These are phyloP conservation scores for Alternaria rosae DNA, from an alignment of 2,329 filamentous ascomycete genomes.

Conservation along the genomic window DNA sequence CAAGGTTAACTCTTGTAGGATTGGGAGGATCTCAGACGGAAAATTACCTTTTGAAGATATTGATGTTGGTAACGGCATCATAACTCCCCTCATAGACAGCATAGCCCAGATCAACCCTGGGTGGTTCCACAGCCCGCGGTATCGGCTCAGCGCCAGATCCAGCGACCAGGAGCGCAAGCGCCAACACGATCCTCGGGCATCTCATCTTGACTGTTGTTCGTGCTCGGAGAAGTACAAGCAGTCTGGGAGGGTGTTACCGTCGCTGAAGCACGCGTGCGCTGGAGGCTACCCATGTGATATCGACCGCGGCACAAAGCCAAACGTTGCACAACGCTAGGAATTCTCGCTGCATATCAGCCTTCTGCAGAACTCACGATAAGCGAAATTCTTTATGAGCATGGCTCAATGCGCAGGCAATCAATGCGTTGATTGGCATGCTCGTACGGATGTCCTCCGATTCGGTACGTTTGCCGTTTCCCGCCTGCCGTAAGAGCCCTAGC, in stretches of 20 bases:
- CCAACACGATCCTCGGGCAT: constrained; percentile 10
- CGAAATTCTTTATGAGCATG: neutral
- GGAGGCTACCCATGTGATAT: neutral
- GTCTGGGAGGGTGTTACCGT: neutral
- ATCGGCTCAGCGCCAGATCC: constrained; percentile 29
- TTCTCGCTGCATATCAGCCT: neutral
- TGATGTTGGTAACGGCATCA: constrained; percentile 33
- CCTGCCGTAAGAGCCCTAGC: neutral
- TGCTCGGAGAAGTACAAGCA: neutral
- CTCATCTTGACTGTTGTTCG: neutral
- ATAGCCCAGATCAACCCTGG: constrained; percentile 44
- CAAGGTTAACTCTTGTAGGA: neutral
- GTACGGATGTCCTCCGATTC: neutral
- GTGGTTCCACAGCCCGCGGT: constrained; percentile 28
- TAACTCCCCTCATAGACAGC: constrained; percentile 39
- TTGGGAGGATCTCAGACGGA: too few species aligned
- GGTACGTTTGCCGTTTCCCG: neutral
- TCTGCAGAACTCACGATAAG: neutral
- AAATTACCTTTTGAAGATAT: constrained; percentile 43
- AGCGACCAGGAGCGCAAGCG: constrained; percentile 29
- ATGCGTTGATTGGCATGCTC: neutral
- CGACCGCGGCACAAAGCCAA: neutral
- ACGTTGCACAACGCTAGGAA: neutral
- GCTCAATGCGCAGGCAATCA: neutral
- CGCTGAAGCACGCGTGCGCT: neutral